Evolutionary conservation across 805 yeast species (phyloP).

Genomic region (Ogataea trehalophila): DNA sequence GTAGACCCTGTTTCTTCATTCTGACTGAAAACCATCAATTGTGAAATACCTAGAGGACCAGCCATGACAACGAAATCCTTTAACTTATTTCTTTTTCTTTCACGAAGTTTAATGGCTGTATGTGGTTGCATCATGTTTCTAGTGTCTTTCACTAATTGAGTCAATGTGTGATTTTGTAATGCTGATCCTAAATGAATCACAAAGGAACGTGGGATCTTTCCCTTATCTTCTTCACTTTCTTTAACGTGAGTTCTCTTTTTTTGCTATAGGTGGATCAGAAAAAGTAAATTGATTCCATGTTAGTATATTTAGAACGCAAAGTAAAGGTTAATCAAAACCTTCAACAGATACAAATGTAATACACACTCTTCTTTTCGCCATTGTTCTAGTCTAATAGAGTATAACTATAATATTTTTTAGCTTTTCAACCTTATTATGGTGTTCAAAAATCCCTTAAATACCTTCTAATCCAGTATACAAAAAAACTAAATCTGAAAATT

Average conservation of each 20-base stretch:
- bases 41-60: constrained; percentile 92
- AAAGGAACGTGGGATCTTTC: constrained; percentile 87
- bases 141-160: constrained; percentile 82
- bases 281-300: background rate
- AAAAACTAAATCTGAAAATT: too few relatives aligned
- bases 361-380: constrained; percentile 35
- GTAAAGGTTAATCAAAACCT: background rate
- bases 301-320: constrained; percentile 5
- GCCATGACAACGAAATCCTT: constrained; percentile 98
- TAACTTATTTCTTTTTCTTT: constrained; percentile 79
- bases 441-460: too few relatives aligned
- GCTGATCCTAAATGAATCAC: constrained; percentile 79
- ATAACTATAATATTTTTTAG: too few relatives aligned
- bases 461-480: too few relatives aligned
- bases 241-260: constrained; percentile 86
- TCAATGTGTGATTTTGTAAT: constrained; percentile 71
- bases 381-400: constrained; percentile 1
- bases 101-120: constrained; percentile 84
- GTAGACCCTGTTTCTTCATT: constrained; percentile 72
- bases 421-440: too few relatives aligned
- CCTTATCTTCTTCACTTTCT: constrained; percentile 56
- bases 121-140: constrained; percentile 94
- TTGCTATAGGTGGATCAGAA: constrained; percentile 29
- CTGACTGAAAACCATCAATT: constrained; percentile 82
- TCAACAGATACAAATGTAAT: too few relatives aligned